Conservation (phyloP, 2,329 filamentous ascomycete genomes). For the Colletotrichum camelliae region DNA sequence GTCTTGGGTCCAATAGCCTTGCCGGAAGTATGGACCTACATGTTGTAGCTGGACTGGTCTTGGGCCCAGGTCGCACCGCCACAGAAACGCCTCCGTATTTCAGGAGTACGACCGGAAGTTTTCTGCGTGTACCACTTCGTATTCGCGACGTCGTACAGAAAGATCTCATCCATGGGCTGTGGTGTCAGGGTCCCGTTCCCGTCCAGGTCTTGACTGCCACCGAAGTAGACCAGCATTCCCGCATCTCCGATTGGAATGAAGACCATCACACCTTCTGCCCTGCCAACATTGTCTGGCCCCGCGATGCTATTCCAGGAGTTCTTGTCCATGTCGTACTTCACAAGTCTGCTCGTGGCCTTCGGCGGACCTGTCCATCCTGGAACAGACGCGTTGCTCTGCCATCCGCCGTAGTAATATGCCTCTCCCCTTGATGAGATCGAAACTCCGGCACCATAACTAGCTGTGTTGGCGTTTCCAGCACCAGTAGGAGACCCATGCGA, state of each 20-base stretch:
- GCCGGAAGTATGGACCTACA: not conserved
- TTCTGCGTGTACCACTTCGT: not conserved
- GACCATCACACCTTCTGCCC: not conserved
- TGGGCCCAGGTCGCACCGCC: not conserved
- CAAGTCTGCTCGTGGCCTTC: not conserved
- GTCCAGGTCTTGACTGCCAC: not conserved
- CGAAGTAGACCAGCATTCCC: not conserved
- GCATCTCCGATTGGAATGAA: not conserved
- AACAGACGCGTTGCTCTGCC: not conserved
- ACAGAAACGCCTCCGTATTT: not conserved
- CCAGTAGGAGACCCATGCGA: not conserved
- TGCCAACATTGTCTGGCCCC: not conserved
- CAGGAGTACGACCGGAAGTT: not conserved
- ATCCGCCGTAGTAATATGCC: not conserved
- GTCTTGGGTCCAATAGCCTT: rapidly evolving
- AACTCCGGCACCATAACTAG: not conserved
- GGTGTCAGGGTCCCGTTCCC: not conserved
- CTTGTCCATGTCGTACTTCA: not conserved
- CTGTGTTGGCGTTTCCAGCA: not conserved
- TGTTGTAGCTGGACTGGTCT: not conserved
- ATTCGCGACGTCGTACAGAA: not conserved
- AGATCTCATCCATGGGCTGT: not conserved
- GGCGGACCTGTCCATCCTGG: not conserved
- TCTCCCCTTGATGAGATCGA: not conserved
- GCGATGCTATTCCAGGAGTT: not conserved